These are phyloP conservation scores for Macrolepiota fuliginosa DNA, from an alignment of 768 basidiomycete species.

Conservation along the genomic window DNA sequence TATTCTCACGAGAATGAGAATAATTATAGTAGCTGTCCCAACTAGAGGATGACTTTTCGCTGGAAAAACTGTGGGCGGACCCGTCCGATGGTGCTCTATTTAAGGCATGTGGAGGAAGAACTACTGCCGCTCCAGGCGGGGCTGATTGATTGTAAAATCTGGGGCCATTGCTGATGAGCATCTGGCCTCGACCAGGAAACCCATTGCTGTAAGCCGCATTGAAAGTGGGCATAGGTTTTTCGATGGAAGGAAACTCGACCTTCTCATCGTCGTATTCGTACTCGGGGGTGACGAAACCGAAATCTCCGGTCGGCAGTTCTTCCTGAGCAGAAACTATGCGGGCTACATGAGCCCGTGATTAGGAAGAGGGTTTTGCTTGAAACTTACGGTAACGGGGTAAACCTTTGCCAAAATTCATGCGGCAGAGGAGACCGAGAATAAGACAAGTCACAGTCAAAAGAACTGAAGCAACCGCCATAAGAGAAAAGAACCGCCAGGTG, in stretches of 20 bases:
- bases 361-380: not conserved
- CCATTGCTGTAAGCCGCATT: constrained; percentile 38
- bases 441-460: constrained; percentile 53
- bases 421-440: constrained; percentile 63
- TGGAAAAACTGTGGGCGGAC: constrained; percentile 28
- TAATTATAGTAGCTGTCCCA: constrained; percentile 33
- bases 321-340: constrained; percentile 54
- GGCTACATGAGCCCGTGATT: constrained; percentile 1
- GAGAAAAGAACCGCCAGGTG: constrained; percentile 72
- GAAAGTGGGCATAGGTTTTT: constrained; percentile 54
- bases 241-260: constrained; percentile 57
- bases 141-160: constrained; percentile 43
- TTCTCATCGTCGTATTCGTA: constrained; percentile 54
- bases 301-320: constrained; percentile 31
- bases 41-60: constrained; percentile 39
- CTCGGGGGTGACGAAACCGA: constrained; percentile 14
- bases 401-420: constrained; percentile 77
- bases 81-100: constrained; percentile 32
- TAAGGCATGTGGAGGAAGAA: constrained; percentile 31
- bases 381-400: constrained; percentile 62
- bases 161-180: constrained; percentile 34
- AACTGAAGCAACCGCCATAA: constrained; percentile 59
- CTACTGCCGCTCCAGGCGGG: constrained; percentile 20
- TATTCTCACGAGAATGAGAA: constrained; percentile 25
- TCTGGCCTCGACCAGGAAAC: constrained; percentile 16